A percentile compares a stretch with the other conserved stretches of the same genome.
Conservation (phyloP, 306 rosid species). For the Cucumis sativus region DNA sequence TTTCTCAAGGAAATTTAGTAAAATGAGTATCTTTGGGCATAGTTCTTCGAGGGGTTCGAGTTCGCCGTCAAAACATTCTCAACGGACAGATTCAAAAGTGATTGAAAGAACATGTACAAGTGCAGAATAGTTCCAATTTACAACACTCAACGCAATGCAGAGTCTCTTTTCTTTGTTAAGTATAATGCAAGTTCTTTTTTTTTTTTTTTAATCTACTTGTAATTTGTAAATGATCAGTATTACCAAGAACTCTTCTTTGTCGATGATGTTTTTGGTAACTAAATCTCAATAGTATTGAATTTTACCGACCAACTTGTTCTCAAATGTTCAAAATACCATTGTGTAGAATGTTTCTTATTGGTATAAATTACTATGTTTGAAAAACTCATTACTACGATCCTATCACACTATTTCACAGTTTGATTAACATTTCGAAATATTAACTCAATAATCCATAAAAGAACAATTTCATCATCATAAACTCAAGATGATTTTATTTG, state of each 20-base stretch:
- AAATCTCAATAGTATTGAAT: constrained; percentile 12
- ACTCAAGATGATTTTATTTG: not conserved
- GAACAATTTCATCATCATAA: not conserved
- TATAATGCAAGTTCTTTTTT: constrained; percentile 27
- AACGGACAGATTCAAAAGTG: constrained; percentile 90
- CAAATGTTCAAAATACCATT: not conserved
- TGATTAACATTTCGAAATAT: not conserved
- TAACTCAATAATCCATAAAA: not conserved
- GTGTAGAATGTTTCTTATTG: not conserved
- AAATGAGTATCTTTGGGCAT: constrained; percentile 63
- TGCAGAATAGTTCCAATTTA: constrained; percentile 48
- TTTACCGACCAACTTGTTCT: not conserved
- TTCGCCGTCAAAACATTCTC: constrained; percentile 78
- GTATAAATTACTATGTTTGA: not conserved
- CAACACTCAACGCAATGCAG: constrained; percentile 4
- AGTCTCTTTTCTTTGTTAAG: constrained; percentile 9
- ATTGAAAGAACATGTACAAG: constrained; percentile 95
- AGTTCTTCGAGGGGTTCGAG: constrained; percentile 79
- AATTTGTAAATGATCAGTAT: constrained; percentile 32
- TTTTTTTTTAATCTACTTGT: constrained; percentile 26
- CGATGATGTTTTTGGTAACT: constrained; percentile 23
- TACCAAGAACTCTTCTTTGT: constrained; percentile 27
- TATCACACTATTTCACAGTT: not conserved
- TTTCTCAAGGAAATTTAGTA: constrained; percentile 74
- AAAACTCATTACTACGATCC: not conserved